These are phyloP conservation scores for Penicillium concentricum DNA, from an alignment of 2,329 filamentous ascomycete species.

Conservation along the genomic window DNA sequence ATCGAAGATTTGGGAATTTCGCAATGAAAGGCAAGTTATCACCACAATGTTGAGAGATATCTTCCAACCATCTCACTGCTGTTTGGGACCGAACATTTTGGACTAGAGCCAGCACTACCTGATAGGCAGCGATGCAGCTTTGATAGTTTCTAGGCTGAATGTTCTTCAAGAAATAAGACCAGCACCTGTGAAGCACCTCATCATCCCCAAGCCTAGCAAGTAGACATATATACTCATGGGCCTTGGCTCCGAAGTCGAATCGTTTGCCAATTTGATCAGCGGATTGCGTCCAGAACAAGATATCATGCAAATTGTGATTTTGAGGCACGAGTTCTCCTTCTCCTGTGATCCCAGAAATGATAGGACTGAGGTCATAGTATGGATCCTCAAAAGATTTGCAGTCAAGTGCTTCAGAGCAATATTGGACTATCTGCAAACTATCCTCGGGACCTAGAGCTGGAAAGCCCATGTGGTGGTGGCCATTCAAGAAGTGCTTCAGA, in stretches of 20 bases:
- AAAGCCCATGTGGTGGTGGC: constrained; percentile 10
- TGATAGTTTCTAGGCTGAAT: neutral
- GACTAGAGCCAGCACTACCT: constrained; percentile 27
- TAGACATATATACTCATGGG: constrained; percentile 24
- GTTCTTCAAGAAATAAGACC: constrained; percentile 16
- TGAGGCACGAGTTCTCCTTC: constrained; percentile 6
- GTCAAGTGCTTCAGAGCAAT: constrained; percentile 23
- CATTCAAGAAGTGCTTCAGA: constrained; percentile 28
- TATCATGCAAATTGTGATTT: constrained; percentile 16
- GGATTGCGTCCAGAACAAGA: constrained; percentile 16
- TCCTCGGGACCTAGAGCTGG: neutral
- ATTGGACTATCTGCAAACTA: constrained; percentile 23
- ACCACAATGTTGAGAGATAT: constrained; percentile 23
- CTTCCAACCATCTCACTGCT: constrained; percentile 26
- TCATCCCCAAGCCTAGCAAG: constrained; percentile 27
- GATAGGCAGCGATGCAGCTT: constrained; percentile 20
- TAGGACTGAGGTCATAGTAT: constrained; percentile 16
- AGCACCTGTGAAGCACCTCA: constrained; percentile 22
- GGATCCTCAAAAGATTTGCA: constrained; percentile 22
- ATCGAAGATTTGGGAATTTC: constrained; percentile 17
- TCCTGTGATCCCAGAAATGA: constrained; percentile 26
- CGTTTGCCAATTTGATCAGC: neutral
- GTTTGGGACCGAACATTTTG: constrained; percentile 19
- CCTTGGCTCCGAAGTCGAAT: neutral
- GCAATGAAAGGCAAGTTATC: constrained; percentile 28